A percentile compares a stretch with the other conserved stretches of the same genome.
Evolutionary conservation across 352 stramenopile genomes (phyloP).

Genomic region (Phytopythium ostracodes): DNA sequence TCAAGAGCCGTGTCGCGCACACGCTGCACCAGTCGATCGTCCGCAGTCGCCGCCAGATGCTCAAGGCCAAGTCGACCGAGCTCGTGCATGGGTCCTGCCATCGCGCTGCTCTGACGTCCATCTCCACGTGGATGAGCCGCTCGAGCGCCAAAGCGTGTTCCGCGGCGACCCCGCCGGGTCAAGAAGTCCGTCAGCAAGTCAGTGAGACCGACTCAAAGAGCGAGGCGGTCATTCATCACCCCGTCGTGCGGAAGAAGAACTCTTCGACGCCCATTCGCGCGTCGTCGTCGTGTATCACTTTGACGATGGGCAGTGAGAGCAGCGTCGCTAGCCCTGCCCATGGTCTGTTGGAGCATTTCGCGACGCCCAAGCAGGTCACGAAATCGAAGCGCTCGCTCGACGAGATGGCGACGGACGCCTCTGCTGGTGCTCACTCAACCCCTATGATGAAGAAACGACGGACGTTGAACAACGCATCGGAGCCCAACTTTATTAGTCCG

Average conservation of each 20-base stretch:
- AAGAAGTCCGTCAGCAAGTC: neutral
- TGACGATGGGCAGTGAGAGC: neutral
- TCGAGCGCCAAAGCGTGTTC: conserved; percentile 2
- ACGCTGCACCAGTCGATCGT: conserved; percentile 63
- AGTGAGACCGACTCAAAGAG: neutral
- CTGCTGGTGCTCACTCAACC: neutral
- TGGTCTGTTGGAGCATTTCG: neutral
- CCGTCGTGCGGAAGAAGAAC: conserved; percentile 56
- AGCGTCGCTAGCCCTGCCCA: neutral
- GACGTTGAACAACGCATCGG: neutral
- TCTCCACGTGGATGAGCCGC: conserved; percentile 27
- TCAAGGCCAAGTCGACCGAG: conserved; percentile 42
- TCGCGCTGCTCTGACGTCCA: conserved; percentile 21
- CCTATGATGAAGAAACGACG: conserved; percentile 18
- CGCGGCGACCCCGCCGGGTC: neutral
- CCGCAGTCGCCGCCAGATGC: conserved; percentile 71
- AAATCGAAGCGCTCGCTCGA: neutral
- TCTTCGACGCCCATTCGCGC: conserved; percentile 2
- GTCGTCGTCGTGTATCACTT: neutral
- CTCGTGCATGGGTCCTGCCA: neutral
- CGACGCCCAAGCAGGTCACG: neutral
- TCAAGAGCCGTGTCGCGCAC: conserved; percentile 36
- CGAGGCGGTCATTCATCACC: conserved; percentile 40
- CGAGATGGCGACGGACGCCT: neutral
- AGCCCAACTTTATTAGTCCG: conserved; percentile 34